phyloP scores from a whole-genome alignment of 2,329 filamentous ascomycete genomes.

The Cladosporium sp. region DNA sequence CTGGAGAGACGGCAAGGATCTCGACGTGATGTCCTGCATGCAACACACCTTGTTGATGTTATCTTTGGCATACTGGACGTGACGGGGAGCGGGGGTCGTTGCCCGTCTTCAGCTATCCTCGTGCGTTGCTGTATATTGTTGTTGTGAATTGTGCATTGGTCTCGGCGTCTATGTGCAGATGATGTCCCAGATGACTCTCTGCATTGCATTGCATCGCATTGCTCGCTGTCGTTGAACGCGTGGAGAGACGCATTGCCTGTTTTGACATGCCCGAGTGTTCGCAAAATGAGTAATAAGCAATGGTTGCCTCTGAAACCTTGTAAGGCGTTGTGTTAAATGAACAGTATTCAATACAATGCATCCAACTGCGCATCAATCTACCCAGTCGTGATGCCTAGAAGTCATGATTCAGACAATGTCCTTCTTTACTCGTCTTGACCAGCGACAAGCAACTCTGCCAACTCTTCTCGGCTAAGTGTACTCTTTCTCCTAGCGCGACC shows the following conservation, averaged over 20 bases:
- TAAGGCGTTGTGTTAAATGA: not conserved
- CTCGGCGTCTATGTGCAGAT: constrained; percentile 10
- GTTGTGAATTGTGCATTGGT: constrained; percentile 5
- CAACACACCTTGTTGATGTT: constrained; percentile 8
- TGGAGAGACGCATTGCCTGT: too few species aligned
- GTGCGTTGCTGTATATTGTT: too few species aligned
- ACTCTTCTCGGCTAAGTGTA: constrained; percentile 69
- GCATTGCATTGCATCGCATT: not conserved
- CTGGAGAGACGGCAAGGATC: constrained; percentile 2
- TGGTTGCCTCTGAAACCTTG: not conserved
- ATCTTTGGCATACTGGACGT: constrained; percentile 7
- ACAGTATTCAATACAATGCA: not conserved
- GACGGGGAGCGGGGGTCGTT: not conserved
- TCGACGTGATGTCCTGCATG: constrained; percentile 11
- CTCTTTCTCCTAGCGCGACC: constrained; percentile 62
- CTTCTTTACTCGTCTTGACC: constrained; percentile 10
- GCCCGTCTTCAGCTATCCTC: too few species aligned
- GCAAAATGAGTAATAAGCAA: not conserved
- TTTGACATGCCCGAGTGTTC: too few species aligned
- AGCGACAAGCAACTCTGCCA: constrained; percentile 52
- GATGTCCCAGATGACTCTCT: constrained; percentile 2
- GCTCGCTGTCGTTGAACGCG: not conserved
- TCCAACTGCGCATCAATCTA: not conserved
- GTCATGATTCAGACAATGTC: not conserved
- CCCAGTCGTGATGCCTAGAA: not conserved